Evolutionary conservation across 2,329 filamentous ascomycete species (phyloP), one percentile per base, ranked within the genome.

Genomic region (Coniochaeta prunicola): DNA sequence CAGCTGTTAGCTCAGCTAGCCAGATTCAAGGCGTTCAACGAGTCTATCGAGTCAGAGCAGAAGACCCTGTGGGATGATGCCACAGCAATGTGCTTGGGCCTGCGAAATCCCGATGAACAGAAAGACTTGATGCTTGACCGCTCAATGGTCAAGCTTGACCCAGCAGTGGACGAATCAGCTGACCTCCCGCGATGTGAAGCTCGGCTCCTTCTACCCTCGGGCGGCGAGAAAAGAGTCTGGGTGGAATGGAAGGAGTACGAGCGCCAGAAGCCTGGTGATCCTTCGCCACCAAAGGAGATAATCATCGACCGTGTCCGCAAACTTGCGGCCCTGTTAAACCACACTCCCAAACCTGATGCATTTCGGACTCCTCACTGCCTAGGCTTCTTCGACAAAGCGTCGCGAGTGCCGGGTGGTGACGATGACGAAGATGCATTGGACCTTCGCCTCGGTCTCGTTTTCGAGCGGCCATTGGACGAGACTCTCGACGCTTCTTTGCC

Each of bases 231-330:
- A 57, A 72, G 69, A 33, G 74, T 80, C 0, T 80, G 77, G 78
- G 71, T 80, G 8, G 78, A 80, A 62, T 80, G 77, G 78, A 80
- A 79, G 64, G 75, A 79, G 58, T 80, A 79, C 60, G 70, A 74
- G n/a, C 71, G 68, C 0, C 65, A 70, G 28, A 62, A 66, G 8
- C 68, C 71, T 3, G 70, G 67, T n/a, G 64, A 68, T 15, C 58
- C 61, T 7, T 73, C 71, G 3, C 71, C 77, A 5, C 73, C 76
- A 15, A 77, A 76, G 58, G 64, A 68, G 2, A 70, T 76, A 17
- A 77, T 78, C 48, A 64, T 77, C 24, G 73, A 78, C 33, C 67
- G 77, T 24, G 75, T 80, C 2, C 68, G 71, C n/a, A 78, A 77
- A 61, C 70, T 81, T 7, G 77, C 77, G n/a, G 73, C 74, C 4